Conservation (phyloP, 1,284 basidiomycete species). For the Apiotrichum laibachii region DNA sequence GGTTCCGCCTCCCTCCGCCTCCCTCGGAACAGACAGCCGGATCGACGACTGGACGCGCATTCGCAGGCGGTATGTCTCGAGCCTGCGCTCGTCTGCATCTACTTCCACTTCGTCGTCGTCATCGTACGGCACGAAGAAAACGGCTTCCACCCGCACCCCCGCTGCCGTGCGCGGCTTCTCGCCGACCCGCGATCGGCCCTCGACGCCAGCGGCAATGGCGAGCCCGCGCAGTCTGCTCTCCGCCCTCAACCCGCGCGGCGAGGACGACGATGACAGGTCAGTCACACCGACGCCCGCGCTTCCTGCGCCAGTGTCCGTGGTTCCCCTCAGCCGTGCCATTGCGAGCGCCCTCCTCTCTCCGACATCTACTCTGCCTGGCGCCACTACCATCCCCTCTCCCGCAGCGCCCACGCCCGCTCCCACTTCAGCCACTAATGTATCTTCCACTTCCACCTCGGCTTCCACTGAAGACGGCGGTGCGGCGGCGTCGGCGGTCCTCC, state of each 20-base stretch:
- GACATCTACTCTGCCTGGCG: neutral
- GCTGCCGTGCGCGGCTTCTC: slow-evolving; percentile 3
- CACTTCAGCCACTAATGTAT: too few species aligned
- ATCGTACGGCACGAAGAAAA: too few species aligned
- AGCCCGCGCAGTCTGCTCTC: slow-evolving; percentile 3
- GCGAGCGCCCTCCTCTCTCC: slow-evolving; percentile 1
- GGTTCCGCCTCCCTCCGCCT: slow-evolving; percentile 28
- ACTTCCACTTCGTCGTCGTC: neutral
- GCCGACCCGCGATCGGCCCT: slow-evolving; percentile 1
- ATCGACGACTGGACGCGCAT: neutral
- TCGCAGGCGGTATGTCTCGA: slow-evolving; percentile 6
- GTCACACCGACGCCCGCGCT: neutral
- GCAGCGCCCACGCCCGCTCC: neutral
- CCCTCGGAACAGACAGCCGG: neutral
- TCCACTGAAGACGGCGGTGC: neutral
- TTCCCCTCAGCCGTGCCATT: neutral
- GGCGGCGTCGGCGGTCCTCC: neutral
- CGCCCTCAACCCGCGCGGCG: slow-evolving; percentile 1
- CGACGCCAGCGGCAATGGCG: neutral
- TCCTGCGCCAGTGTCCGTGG: neutral
- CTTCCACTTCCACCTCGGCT: too few species aligned
- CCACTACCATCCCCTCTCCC: neutral
- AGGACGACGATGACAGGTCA: neutral
- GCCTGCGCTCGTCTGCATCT: neutral
- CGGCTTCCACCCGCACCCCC: neutral